A percentile compares a stretch with the other conserved stretches of the same genome.
Evolutionary conservation across 352 stramenopile genomes (phyloP).

Genomic region (Globisporangium okanoganense): DNA sequence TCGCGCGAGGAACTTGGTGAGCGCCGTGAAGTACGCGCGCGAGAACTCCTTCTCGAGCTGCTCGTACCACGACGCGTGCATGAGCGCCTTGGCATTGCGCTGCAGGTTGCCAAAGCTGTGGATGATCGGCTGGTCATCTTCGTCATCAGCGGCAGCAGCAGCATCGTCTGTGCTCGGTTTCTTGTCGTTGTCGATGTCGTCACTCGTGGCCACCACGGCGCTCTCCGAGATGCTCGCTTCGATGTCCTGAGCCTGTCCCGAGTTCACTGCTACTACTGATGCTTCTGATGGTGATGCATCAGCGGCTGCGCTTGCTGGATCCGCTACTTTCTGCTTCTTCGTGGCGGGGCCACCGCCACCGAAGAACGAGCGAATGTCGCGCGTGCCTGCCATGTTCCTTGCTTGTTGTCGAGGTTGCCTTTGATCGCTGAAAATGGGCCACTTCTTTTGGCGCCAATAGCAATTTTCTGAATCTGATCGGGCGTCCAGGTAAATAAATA

Average conservation of each 20-base stretch:
- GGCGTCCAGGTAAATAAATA: too few species aligned
- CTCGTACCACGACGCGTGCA: slow-evolving; percentile 59
- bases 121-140: slow-evolving; percentile 9
- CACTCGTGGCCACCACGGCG: not conserved
- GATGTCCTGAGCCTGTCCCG: not conserved
- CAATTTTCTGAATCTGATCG: too few species aligned
- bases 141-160: not conserved
- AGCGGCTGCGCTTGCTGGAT: not conserved
- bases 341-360: slow-evolving; percentile 17
- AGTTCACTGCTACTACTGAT: not conserved
- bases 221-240: not conserved
- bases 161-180: not conserved
- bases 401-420: too few species aligned
- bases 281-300: not conserved
- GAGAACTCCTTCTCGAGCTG: slow-evolving; percentile 47
- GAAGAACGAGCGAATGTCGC: slow-evolving; percentile 70
- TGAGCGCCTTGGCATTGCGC: slow-evolving; percentile 27
- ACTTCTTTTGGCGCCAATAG: too few species aligned
- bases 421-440: too few species aligned
- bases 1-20: slow-evolving; percentile 40
- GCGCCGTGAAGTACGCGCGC: slow-evolving; percentile 40
- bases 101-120: slow-evolving; percentile 39
- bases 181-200: not conserved
- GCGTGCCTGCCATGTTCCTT: slow-evolving; percentile 10
- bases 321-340: slow-evolving; percentile 21